Percentiles rank a stretch among this genome's conserved stretches.
Evolutionary conservation across 257 asterid genomes (phyloP).

Genomic region (Petunia secreta): DNA sequence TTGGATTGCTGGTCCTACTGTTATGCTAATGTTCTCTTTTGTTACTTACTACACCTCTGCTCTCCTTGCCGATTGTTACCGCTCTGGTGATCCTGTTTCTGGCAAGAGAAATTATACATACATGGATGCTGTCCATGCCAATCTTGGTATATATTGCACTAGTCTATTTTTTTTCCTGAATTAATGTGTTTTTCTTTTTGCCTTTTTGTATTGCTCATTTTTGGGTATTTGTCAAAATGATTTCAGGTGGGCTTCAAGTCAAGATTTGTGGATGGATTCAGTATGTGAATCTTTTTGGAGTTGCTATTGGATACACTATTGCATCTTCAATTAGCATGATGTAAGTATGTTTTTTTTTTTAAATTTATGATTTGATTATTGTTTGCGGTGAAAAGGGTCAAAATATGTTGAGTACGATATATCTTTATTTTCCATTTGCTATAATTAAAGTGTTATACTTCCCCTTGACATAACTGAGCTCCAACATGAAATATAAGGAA

Average conservation of each 20-base stretch:
- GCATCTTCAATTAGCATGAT: slow-evolving; percentile 77
- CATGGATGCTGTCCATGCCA: slow-evolving; percentile 56
- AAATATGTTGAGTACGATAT: too few species aligned
- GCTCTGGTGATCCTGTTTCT: slow-evolving; percentile 45
- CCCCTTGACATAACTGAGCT: too few species aligned
- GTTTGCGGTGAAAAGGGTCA: slow-evolving; percentile 17
- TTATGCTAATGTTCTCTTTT: slow-evolving; percentile 54
- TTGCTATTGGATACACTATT: slow-evolving; percentile 88
- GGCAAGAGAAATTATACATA: slow-evolving; percentile 64
- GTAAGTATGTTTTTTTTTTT: slow-evolving; percentile 41
- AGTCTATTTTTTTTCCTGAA: background rate
- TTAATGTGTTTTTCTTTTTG: background rate
- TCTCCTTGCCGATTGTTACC: slow-evolving; percentile 54
- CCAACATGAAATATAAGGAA: too few species aligned
- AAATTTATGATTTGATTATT: slow-evolving; percentile 59
- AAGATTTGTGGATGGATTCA: slow-evolving; percentile 92
- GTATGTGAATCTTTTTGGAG: slow-evolving; percentile 84
- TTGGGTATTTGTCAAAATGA: background rate
- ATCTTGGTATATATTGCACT: slow-evolving; percentile 38
- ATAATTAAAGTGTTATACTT: too few species aligned
- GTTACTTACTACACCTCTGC: slow-evolving; percentile 61
- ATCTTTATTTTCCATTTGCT: too few species aligned
- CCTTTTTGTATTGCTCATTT: slow-evolving; percentile 13
- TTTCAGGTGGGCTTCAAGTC: slow-evolving; percentile 80
- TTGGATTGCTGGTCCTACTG: slow-evolving; percentile 64